Base-by-base conservation (phyloP, 805 yeast genomes). In the Cyberlindnera petersonii region DNA sequence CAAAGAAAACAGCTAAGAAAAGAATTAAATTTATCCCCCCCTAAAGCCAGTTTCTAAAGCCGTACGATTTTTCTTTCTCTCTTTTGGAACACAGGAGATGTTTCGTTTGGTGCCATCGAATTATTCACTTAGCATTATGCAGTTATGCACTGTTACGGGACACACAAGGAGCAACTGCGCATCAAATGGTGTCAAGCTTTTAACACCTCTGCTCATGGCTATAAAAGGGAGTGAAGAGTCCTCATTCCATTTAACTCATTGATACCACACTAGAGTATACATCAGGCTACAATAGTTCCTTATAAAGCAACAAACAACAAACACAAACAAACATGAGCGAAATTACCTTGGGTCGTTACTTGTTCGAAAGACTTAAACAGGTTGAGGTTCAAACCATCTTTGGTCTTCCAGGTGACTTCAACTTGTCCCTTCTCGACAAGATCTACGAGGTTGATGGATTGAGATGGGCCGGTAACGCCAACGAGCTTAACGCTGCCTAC, bases 391-490 rank as follows among this genome's bases (percentile, higher is more conserved):
- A 75, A 52, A 79, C 89, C 53, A 70, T 83, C 58, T 83, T 82
- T 56, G 91, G 91, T 56, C 74, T 83, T 40, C 91, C 91, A 44
- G 89, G 89, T 55, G 91, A 83, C 64, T 82, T 82, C 75, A 83
- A 82, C 71, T 69, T 81, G 60, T 66, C 85, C 15, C 65, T 83
- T 37, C 66, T 83, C 46, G 89, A 83, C 58, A 78, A 82, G 58
- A 71, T 83, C 55, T 79, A 82, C 61, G 85, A 80, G 55, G 86
- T 82, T 35, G 78, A 75, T 24, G 86, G 84, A 31, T 58, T 86
- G 64, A 74, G 83, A 68, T 86, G 95, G 95, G 88, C 86, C 35
- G 95, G 95, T 56, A 85, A 86, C 63, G 85, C 93, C 60, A 86
- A 86, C 65, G 95, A 86, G 68, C 73, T 86, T 67, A 86, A 86